Evolutionary conservation across 768 basidiomycete species (phyloP), one percentile per base, ranked within the genome.

Genomic region (Boletus vinaceobasis): DNA sequence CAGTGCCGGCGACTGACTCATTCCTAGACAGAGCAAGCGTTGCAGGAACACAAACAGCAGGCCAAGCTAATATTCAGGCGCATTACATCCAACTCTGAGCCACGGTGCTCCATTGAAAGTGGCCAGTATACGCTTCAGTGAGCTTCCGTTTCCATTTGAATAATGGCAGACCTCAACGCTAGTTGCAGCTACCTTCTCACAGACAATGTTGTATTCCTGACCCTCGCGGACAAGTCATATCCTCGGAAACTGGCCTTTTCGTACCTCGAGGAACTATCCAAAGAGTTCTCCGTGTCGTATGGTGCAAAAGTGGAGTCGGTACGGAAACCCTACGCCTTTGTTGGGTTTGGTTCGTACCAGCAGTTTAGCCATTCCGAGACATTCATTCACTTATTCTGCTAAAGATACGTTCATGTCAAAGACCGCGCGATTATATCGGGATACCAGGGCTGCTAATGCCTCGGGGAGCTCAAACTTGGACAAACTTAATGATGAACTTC

Each of bases 341-440:
- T 98, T 56, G 94, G 97, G 44, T 99, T 99, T 64, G 94, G 94
- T 95, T 64, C 61, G 90, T 56, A 38, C 43, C 35, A 21, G 32
- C 26, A n/a, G n/a, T 47, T 59, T 32, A 27, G 14, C 44, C 14
- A 35, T 47, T 37, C 45, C 26, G 21, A 37, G 46, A 37, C 49
- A 47, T 36, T 32, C 48, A 46, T 29, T 61, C 35, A 47, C 54
- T 29, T 15, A 48, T 48, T 38, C n/a, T 15, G 15, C 33, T 31
- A 48, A 37, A 98, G 97, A 99, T 67, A 98, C 96, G 0, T 99
- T 99, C 74, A 99, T 99, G 87, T 90, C 90, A 40, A 98, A 97
- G 73, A 98, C 97, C 2, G 90, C 95, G 5, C 85, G 96, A 46
- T 78, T 98, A 42, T 99, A 99, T 72, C 86, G 86, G 60, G 97